Conservation (phyloP, 352 stramenopile genomes). For the Phytophthora citrophthora region DNA sequence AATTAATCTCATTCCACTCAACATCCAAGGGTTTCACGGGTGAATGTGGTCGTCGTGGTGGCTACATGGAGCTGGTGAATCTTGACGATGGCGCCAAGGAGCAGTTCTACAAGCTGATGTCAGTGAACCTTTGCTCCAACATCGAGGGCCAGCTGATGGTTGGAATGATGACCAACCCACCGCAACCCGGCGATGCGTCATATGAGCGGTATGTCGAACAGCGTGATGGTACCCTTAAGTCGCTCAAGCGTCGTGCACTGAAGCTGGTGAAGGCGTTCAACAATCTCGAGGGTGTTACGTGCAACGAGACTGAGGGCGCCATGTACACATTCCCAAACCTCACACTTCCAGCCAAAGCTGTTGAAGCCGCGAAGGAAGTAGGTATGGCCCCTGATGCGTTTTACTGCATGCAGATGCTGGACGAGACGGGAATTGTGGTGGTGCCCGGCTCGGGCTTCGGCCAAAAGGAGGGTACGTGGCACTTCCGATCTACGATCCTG, state of each 20-base stretch:
- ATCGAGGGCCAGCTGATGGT: constrained; percentile 98
- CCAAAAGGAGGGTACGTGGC: constrained; percentile 95
- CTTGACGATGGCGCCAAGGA: constrained; percentile 92
- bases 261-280: constrained; percentile 96
- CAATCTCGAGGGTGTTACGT: constrained; percentile 96
- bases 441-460: constrained; percentile 98
- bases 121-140: constrained; percentile 97
- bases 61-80: constrained; percentile 97
- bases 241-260: constrained; percentile 93
- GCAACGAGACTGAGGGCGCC: constrained; percentile 96
- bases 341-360: constrained; percentile 87
- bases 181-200: constrained; percentile 89
- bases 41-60: constrained; percentile 97
- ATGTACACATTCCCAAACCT: constrained; percentile 99
- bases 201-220: constrained; percentile 93
- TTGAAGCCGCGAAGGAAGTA: constrained; percentile 77
- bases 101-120: constrained; percentile 99
- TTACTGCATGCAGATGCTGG: constrained; percentile 97
- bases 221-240: constrained; percentile 91
- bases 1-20: constrained; percentile 99
- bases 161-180: constrained; percentile 98
- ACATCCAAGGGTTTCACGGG: constrained; percentile 99
- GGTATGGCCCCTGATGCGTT: constrained; percentile 95
- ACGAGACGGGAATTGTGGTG: constrained; percentile 97
- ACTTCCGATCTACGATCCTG: constrained; percentile 99